Evolutionary conservation across 371 early-diverging fungal species (phyloP).

Genomic region (Dipsacomyces acuminosporus): DNA sequence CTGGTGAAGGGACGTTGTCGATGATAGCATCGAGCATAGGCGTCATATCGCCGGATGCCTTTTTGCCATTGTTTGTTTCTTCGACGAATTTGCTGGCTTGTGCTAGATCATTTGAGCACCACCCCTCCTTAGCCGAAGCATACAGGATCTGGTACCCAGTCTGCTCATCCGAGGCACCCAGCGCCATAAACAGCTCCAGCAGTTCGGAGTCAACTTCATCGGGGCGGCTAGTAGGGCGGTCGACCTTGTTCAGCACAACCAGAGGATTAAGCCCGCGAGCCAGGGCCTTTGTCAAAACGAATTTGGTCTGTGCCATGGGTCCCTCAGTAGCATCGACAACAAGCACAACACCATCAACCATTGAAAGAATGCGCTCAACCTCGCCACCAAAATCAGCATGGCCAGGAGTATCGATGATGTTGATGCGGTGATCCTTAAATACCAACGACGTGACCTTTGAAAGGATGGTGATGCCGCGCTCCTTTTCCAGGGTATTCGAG

Average conservation of each 20-base stretch:
- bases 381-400: slow-evolving; percentile 77
- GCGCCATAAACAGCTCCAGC: slow-evolving; percentile 65
- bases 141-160: slow-evolving; percentile 66
- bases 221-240: slow-evolving; percentile 64
- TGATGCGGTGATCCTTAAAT: slow-evolving; percentile 66
- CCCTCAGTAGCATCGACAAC: slow-evolving; percentile 81
- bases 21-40: slow-evolving; percentile 68
- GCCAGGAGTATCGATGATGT: slow-evolving; percentile 83
- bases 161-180: slow-evolving; percentile 71
- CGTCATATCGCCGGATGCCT: slow-evolving; percentile 48
- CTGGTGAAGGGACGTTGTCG: slow-evolving; percentile 59
- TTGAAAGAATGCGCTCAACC: slow-evolving; percentile 77
- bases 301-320: slow-evolving; percentile 80
- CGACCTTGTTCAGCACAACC: slow-evolving; percentile 77
- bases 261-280: slow-evolving; percentile 59
- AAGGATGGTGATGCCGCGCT: slow-evolving; percentile 81
- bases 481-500: slow-evolving; percentile 71
- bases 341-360: slow-evolving; percentile 77
- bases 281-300: slow-evolving; percentile 73
- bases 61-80: slow-evolving; percentile 6
- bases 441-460: slow-evolving; percentile 67
- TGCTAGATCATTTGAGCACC: slow-evolving; percentile 56
- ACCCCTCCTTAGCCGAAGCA: slow-evolving; percentile 77
- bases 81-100: slow-evolving; percentile 34
- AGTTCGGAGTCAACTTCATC: slow-evolving; percentile 70